These are phyloP conservation scores for Apiotrichum akiyoshidainum DNA, from an alignment of 1,284 basidiomycete genomes.

Conservation along the genomic window DNA sequence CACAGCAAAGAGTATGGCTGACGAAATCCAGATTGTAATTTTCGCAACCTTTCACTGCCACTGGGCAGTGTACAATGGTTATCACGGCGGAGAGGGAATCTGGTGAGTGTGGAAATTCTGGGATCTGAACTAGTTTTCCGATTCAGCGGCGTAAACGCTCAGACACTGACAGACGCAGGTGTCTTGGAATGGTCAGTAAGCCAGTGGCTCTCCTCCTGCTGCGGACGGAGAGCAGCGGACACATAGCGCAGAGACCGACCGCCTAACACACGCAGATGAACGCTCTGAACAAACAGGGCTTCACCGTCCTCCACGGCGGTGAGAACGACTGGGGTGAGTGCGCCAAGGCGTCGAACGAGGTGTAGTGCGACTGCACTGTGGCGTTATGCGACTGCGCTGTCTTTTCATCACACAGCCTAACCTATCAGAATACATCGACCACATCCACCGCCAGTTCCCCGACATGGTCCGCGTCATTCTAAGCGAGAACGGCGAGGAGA, in stretches of 20 bases:
- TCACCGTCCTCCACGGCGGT: constrained; percentile 25
- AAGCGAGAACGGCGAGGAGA: constrained; percentile 6
- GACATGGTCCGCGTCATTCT: constrained; percentile 25
- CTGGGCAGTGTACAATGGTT: constrained; percentile 10
- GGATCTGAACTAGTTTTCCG: too few relatives aligned
- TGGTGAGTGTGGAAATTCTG: constrained; percentile 4
- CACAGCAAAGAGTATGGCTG: too few relatives aligned
- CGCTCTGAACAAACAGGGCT: constrained; percentile 23
- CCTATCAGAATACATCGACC: constrained; percentile 23
- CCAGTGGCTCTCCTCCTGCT: background rate
- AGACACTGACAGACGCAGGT: background rate
- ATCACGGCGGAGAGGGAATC: constrained; percentile 11
- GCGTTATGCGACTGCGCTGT: background rate
- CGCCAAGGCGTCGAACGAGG: background rate
- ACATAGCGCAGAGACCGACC: too few relatives aligned
- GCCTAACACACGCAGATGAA: background rate
- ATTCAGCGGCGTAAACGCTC: too few relatives aligned
- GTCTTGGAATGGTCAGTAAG: background rate
- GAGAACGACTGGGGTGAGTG: constrained; percentile 28
- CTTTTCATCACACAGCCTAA: background rate
- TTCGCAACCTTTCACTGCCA: constrained; percentile 15
- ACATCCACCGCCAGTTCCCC: constrained; percentile 29
- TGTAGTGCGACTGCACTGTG: background rate
- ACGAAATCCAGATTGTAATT: constrained; percentile 1
- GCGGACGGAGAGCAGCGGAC: too few relatives aligned